These are phyloP conservation scores for Cercospora janseana DNA, from an alignment of 2,329 filamentous ascomycete species.

Conservation along the genomic window DNA sequence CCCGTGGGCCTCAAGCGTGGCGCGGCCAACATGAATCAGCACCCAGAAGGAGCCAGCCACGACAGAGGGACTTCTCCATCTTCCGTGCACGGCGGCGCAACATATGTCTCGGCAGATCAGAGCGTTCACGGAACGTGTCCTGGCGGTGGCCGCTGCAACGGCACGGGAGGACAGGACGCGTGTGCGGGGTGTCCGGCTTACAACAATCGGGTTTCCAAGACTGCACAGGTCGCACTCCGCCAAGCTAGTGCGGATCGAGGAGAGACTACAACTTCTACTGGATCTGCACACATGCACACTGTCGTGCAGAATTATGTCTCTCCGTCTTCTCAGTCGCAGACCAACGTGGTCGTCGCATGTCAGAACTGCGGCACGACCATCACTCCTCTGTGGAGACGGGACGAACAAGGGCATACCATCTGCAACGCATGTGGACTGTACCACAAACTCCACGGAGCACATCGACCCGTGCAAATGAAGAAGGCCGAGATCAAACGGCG, in stretches of 20 bases:
- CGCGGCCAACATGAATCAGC: conserved; percentile 41
- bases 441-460: conserved; percentile 91
- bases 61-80: conserved; percentile 44
- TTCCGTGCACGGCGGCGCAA: conserved; percentile 49
- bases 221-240: conserved; percentile 65
- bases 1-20: conserved; percentile 87
- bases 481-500: conserved; percentile 94
- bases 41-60: conserved; percentile 39
- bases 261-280: conserved; percentile 9
- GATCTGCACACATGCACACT: conserved; percentile 24
- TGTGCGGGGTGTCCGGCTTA: conserved; percentile 95
- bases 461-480: conserved; percentile 97
- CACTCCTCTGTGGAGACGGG: conserved; percentile 90
- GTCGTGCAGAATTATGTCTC: conserved; percentile 24
- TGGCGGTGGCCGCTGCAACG: conserved; percentile 91
- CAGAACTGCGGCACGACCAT: conserved; percentile 97
- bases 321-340: conserved; percentile 38
- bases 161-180: conserved; percentile 89
- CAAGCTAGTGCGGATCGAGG: conserved; percentile 28
- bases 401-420: conserved; percentile 92
- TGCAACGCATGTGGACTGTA: conserved; percentile 98
- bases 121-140: conserved; percentile 84
- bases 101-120: conserved; percentile 75
- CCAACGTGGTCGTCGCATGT: conserved; percentile 75
- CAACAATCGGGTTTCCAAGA: conserved; percentile 94